Evolutionary conservation across 2,329 filamentous ascomycete genomes (phyloP), one percentile per base, ranked within the genome.

Genomic region (Paradendryphiella salina): DNA sequence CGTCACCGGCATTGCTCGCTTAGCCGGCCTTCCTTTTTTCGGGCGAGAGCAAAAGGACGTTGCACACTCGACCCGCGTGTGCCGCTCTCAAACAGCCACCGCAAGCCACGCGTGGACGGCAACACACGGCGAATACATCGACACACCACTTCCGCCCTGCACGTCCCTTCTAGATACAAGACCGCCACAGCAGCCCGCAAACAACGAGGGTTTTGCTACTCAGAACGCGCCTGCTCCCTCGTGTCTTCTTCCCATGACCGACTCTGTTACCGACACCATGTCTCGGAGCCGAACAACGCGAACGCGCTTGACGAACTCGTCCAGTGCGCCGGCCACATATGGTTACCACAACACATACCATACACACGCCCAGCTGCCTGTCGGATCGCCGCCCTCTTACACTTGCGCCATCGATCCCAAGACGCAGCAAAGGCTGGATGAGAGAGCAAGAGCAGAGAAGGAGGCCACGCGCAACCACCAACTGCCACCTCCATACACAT

Each of bases 331-430:
- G 6, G 46, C 59, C 21, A 56, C 64, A 29, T 74, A 74, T 51
- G 73, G 73, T 44, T 75, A 75, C 61, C 71, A 75, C 66, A 74
- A 75, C 59, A 73, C 72, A 39, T 75, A 74, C 61, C 72, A 74
- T 59, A 73, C 70, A 9, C 72, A 74, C 50, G 60, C 65, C 17
- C 63, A 65, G 33, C 58, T 69, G 9, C 58, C 62, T 14, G 46
- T 61, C 15, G 54, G 61, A 18, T 42, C 58, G 18, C 70, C 72
- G 7, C 73, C 73, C 7, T 61, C 61, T 20, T 75, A 74, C 45
- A 60, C 64, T 21, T 50, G 56, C 35, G 66, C 69, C 41, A 64
- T 46, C 37, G 65, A 64, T 39, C 40, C 47, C 6, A 44, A 52
- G 23, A 63, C 61, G 7, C 55, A 67, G 18, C 46, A 42, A 13